Evolutionary conservation across 108 stramenopile genomes (phyloP), one percentile per base, ranked within the genome.

Genomic region (Hondaea fermentalgiana): DNA sequence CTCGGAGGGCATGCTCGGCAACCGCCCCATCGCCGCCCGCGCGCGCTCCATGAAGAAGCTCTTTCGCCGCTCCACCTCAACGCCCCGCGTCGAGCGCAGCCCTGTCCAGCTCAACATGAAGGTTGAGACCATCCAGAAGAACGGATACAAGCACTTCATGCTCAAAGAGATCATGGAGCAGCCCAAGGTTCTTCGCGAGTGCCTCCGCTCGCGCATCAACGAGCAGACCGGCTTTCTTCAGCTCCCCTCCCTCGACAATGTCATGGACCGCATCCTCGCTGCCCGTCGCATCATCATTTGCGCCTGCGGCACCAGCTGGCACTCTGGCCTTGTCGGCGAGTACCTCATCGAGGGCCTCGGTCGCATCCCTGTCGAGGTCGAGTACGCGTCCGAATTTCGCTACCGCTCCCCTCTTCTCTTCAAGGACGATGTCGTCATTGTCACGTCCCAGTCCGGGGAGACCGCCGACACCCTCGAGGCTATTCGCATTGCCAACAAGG

Each of bases 391-490:
- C 43, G 72, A 47, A 53, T 83, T 76, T 28, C 5, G 1, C 29
- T 87, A 72, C 88, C 71, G 44, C 43, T 60, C 14, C 5, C 88
- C 51, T 5, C 72, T 57, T 28, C 19, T 92, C 88, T 51, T 90
- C 42, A 88, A 92, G 51, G 91, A 91, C 16, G 92, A 93, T 44
- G 98, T 97, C 10, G 91, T 98, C 55, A 91, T 99, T 59, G 98
- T 97, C 28, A 96, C 98, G 5, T 96, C 96, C 16, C 99, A 99
- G 90, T 95, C 94, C 59, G 99, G 99, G 49, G 99, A 99, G 90
- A 99, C 99, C 0, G 98, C 97, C 90, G 99, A 99, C 93, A 97
- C 98, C 6, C 94, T 93, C 16, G 96, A 97, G 69, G 96, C 97
- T 21, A 96, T 98, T 8, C 91, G 87, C 49, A 93, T 92, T 17